These are phyloP conservation scores for Anisogramma anomala DNA, from an alignment of 2,329 filamentous ascomycete species.

Conservation along the genomic window DNA sequence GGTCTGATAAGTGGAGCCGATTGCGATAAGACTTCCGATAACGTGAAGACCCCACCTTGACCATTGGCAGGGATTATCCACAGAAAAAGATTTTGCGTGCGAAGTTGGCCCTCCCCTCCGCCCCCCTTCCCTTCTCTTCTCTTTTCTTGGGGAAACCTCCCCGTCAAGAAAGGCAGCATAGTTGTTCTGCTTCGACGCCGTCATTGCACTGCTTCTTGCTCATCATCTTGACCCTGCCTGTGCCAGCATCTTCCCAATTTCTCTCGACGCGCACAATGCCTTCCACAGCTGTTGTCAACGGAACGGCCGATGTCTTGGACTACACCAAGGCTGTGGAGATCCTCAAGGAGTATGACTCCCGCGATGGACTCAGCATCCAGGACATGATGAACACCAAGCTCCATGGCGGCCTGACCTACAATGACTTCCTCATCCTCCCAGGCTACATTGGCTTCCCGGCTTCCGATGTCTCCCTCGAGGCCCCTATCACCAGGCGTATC, in stretches of 20 bases:
- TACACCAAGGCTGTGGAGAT: conserved; percentile 65
- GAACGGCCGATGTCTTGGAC: conserved; percentile 54
- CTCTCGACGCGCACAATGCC: conserved; percentile 48
- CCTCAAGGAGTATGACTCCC: conserved; percentile 66
- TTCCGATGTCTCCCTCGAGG: conserved; percentile 76
- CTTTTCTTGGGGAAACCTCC: conserved; percentile 15
- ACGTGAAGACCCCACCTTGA: conserved; percentile 1
- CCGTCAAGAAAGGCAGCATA: conserved; percentile 13
- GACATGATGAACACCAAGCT: conserved; percentile 83
- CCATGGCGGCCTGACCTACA: conserved; percentile 93
- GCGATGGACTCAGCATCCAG: conserved; percentile 78
- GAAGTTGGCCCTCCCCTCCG: background rate
- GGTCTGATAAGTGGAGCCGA: background rate
- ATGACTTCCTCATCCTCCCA: conserved; percentile 93
- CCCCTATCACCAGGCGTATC: conserved; percentile 89
- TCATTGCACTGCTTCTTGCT: conserved; percentile 4
- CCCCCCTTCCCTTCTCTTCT: conserved; percentile 7
- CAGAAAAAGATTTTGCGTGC: conserved; percentile 9
- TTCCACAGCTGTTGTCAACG: conserved; percentile 51
- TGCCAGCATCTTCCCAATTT: conserved; percentile 7
- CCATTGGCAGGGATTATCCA: background rate
- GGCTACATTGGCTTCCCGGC: conserved; percentile 98
- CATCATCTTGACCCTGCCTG: conserved; percentile 1
- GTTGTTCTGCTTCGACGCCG: conserved; percentile 6
- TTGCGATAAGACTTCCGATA: background rate